Evolutionary conservation across 2,329 filamentous ascomycete species (phyloP), one percentile per base, ranked within the genome.

Genomic region (Blumeria hordei): DNA sequence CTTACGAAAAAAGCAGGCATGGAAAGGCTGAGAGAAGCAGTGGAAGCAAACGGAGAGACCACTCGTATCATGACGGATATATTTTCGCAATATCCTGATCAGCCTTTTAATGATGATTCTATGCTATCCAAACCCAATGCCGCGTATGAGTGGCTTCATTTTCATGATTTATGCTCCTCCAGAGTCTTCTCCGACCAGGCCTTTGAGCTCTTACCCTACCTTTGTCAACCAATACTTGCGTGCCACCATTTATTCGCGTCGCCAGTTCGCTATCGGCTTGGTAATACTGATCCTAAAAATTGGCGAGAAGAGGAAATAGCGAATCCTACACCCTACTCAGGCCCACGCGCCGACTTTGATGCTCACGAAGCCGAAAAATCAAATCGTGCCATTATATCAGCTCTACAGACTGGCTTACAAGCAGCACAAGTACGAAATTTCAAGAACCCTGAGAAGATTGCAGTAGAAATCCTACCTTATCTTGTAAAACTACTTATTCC

Each of bases 201-300:
- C 55, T 98, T 92, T 85, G 92, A 98, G 67, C 71, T 98, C 14
- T 78, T 77, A 0, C 81, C 86, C 0, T 98, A 98, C 66, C 76
- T 96, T 52, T 85, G 81, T 62, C 85, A 92, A 60, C 82, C 90
- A 0, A 76, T 92, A 14, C 75, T 96, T 1, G 92, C 86, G 3
- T 95, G 94, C 64, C 93, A 98, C 65, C 74, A 86, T 64, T 75
- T 98, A 11, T 98, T 98, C 64, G 85, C 88, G 3, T 83, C 85
- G 0, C 78, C 74, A 74, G 55, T 72, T 72, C 62, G 63, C 68
- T 59, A 62, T 50, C 6, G 11, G 14, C 12, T 18, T 6, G 69
- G 67, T 18, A 69, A 71, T 66, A 72, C 70, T 28, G 70, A 70
- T 11, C 67, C 65, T 6, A 72, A 72, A n/a, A 73, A 75, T 11